Conservation (phyloP, 352 stramenopile species). For the Pythium dissimile region DNA sequence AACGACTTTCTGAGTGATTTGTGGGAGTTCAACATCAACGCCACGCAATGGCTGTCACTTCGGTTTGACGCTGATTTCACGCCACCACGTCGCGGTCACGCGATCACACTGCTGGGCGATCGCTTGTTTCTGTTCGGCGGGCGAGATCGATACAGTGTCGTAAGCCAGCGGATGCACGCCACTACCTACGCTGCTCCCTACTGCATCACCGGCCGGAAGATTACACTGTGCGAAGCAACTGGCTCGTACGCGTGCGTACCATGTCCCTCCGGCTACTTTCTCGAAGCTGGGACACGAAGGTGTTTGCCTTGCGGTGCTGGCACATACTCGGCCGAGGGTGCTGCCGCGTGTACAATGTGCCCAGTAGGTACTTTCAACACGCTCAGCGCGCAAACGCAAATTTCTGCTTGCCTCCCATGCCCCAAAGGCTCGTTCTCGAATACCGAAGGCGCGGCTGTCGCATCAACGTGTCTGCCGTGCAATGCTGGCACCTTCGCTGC, state of each 20-base stretch:
- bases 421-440: slow-evolving; percentile 47
- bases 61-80: slow-evolving; percentile 45
- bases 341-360: slow-evolving; percentile 43
- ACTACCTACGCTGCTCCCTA: slow-evolving; percentile 52
- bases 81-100: slow-evolving; percentile 48
- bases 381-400: slow-evolving; percentile 31
- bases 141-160: slow-evolving; percentile 56
- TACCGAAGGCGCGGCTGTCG: slow-evolving; percentile 26
- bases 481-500: slow-evolving; percentile 28
- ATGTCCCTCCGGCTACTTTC: slow-evolving; percentile 51
- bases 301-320: slow-evolving; percentile 43
- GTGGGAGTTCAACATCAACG: slow-evolving; percentile 72
- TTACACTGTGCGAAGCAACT: slow-evolving; percentile 46
- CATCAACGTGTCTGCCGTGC: slow-evolving; percentile 30
- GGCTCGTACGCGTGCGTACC: slow-evolving; percentile 62
- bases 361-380: slow-evolving; percentile 49
- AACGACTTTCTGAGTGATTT: slow-evolving; percentile 68
- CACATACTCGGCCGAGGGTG: slow-evolving; percentile 39
- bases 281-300: slow-evolving; percentile 50
- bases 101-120: slow-evolving; percentile 41
- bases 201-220: slow-evolving; percentile 40
- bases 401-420: slow-evolving; percentile 40
- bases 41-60: slow-evolving; percentile 60
- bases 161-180: slow-evolving; percentile 46
- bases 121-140: slow-evolving; percentile 59